Percentiles rank a stretch among this genome's conserved stretches.
phyloP scores from a whole-genome alignment of 2,329 filamentous ascomycete genomes.

The Setomelanomma holmii region DNA sequence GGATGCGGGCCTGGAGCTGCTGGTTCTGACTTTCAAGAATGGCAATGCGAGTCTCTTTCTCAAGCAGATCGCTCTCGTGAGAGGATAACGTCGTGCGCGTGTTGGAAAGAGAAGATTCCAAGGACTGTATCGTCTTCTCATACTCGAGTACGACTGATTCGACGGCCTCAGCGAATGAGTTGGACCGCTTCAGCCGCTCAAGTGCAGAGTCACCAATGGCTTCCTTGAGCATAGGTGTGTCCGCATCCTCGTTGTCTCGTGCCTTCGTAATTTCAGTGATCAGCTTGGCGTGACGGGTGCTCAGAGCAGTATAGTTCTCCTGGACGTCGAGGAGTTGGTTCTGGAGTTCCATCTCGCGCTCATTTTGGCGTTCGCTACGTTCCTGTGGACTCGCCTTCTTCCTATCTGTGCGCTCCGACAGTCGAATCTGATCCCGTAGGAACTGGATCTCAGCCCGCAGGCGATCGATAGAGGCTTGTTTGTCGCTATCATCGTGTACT shows the following conservation, averaged over 20 bases:
- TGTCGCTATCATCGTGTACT: constrained; percentile 85
- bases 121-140: constrained; percentile 94
- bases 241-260: constrained; percentile 67
- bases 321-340: constrained; percentile 92
- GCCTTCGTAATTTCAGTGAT: constrained; percentile 93
- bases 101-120: constrained; percentile 89
- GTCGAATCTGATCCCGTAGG: constrained; percentile 89
- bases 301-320: constrained; percentile 92
- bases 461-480: constrained; percentile 90
- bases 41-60: constrained; percentile 92
- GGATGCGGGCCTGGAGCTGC: constrained; percentile 87
- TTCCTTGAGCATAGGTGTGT: constrained; percentile 66
- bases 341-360: constrained; percentile 88
- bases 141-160: constrained; percentile 97
- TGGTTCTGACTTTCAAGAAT: constrained; percentile 91
- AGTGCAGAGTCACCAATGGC: constrained; percentile 78
- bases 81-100: constrained; percentile 83
- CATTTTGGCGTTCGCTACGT: constrained; percentile 77
- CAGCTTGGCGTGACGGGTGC: constrained; percentile 91
- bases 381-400: constrained; percentile 68
- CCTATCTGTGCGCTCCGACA: constrained; percentile 72
- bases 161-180: constrained; percentile 93
- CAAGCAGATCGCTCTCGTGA: constrained; percentile 85
- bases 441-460: constrained; percentile 94
- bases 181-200: constrained; percentile 90